These are phyloP conservation scores for Aspergillus bertholletiae DNA, from an alignment of 495 filamentous ascomycete species.

Conservation along the genomic window DNA sequence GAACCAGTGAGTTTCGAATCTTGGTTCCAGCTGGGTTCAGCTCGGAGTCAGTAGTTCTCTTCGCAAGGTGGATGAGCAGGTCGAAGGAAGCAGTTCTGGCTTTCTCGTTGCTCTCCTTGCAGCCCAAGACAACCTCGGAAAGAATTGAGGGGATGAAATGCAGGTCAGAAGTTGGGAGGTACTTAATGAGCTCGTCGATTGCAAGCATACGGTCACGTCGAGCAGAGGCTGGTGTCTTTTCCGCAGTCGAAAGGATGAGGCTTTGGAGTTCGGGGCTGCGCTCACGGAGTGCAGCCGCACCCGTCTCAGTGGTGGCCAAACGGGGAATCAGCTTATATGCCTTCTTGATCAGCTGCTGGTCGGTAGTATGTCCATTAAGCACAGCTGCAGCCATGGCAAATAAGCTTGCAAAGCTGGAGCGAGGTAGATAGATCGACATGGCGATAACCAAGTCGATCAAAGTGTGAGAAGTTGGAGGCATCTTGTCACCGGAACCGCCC, in stretches of 20 bases:
- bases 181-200: conserved; percentile 71
- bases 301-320: conserved; percentile 73
- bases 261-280: conserved; percentile 72
- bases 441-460: conserved; percentile 95
- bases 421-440: conserved; percentile 87
- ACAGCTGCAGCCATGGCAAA: conserved; percentile 81
- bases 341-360: conserved; percentile 98
- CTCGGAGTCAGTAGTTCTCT: conserved; percentile 61
- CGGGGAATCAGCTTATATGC: conserved; percentile 96
- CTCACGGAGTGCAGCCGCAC: conserved; percentile 65
- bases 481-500: conserved; percentile 58
- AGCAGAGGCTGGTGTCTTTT: conserved; percentile 79
- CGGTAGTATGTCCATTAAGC: conserved; percentile 58
- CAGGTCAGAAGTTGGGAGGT: conserved; percentile 69
- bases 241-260: conserved; percentile 69
- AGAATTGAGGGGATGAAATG: conserved; percentile 91
- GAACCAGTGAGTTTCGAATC: conserved; percentile 79
- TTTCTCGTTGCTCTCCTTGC: conserved; percentile 96
- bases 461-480: conserved; percentile 92
- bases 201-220: conserved; percentile 80
- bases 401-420: conserved; percentile 72
- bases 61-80: conserved; percentile 81
- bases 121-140: conserved; percentile 87
- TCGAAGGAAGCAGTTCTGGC: conserved; percentile 86
- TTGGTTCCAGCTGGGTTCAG: conserved; percentile 58